Percentiles rank a stretch among this genome's conserved stretches.
Conservation (phyloP, 768 basidiomycete species). For the Myochromella boudieri region DNA sequence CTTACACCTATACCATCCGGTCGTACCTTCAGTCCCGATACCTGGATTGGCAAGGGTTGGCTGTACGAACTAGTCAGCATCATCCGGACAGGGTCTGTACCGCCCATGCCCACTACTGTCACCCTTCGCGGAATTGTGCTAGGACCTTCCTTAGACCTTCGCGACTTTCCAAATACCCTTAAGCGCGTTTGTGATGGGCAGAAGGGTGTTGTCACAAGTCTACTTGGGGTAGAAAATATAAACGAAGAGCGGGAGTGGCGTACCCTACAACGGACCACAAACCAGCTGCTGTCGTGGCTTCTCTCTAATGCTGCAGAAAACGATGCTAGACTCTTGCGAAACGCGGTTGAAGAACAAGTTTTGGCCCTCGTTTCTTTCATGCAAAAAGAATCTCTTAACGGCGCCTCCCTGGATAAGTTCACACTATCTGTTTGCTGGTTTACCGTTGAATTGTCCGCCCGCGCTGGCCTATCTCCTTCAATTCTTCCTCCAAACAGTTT, state of each 20-base stretch:
- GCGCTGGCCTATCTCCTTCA: slow-evolving; percentile 26
- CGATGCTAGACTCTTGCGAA: slow-evolving; percentile 28
- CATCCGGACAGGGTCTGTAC: slow-evolving; percentile 21
- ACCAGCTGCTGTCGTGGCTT: slow-evolving; percentile 48
- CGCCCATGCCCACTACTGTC: slow-evolving; percentile 29
- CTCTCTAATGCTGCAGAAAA: slow-evolving; percentile 32
- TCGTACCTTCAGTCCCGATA: slow-evolving; percentile 45
- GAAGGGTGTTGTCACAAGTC: slow-evolving; percentile 34
- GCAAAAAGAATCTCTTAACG: slow-evolving; percentile 31
- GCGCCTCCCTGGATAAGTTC: slow-evolving; percentile 33
- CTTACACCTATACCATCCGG: slow-evolving; percentile 37
- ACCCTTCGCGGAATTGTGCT: slow-evolving; percentile 42
- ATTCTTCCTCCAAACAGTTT: slow-evolving; percentile 18
- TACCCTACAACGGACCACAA: slow-evolving; percentile 35
- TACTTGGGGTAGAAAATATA: slow-evolving; percentile 33
- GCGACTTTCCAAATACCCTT: slow-evolving; percentile 43
- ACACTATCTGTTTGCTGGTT: slow-evolving; percentile 61
- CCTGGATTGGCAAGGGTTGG: slow-evolving; percentile 61
- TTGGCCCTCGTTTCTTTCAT: slow-evolving; percentile 37
- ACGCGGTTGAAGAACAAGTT: slow-evolving; percentile 35
- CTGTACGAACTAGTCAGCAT: slow-evolving; percentile 56
- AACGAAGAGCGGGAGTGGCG: slow-evolving; percentile 37
- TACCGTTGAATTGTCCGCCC: slow-evolving; percentile 53
- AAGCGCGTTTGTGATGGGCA: slow-evolving; percentile 47
- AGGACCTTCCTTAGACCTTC: slow-evolving; percentile 38